These are phyloP conservation scores for Fusarium sp. DNA, from an alignment of 2,329 filamentous ascomycete genomes.

Conservation along the genomic window DNA sequence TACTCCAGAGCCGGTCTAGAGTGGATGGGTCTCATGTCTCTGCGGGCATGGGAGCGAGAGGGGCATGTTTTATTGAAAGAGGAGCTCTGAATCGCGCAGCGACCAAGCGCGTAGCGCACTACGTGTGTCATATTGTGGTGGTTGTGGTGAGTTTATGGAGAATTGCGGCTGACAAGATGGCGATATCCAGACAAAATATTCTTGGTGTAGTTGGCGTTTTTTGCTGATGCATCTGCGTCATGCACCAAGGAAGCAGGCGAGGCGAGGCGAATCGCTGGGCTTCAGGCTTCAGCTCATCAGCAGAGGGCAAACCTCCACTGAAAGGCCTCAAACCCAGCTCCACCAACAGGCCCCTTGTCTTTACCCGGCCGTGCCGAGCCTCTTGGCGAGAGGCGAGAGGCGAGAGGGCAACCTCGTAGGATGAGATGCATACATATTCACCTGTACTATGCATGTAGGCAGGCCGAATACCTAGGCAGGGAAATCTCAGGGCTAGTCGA, in stretches of 20 bases:
- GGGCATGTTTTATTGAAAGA: conserved; percentile 7
- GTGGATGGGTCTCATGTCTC: conserved; percentile 19
- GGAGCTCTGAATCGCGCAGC: neutral
- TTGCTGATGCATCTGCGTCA: conserved; percentile 11
- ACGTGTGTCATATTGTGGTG: neutral
- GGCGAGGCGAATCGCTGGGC: neutral
- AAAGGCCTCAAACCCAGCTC: neutral
- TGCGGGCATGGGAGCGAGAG: conserved; percentile 7
- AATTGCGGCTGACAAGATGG: neutral
- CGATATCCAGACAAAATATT: conserved; percentile 2
- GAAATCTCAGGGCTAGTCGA: neutral
- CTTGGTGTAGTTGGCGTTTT: conserved; percentile 2
- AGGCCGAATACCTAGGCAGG: neutral
- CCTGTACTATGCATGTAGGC: neutral
- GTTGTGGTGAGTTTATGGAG: neutral
- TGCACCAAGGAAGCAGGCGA: conserved; percentile 2
- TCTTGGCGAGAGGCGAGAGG: neutral
- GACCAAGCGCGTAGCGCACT: neutral
- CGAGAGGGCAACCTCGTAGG: too few species aligned
- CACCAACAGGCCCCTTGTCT: neutral
- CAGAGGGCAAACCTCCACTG: neutral
- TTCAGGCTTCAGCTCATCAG: neutral
- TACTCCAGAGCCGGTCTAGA: conserved; percentile 19
- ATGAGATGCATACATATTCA: neutral
- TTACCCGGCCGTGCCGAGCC: conserved; percentile 4